Conservation (phyloP, 768 basidiomycete genomes). For the Tulasnella sp. region DNA sequence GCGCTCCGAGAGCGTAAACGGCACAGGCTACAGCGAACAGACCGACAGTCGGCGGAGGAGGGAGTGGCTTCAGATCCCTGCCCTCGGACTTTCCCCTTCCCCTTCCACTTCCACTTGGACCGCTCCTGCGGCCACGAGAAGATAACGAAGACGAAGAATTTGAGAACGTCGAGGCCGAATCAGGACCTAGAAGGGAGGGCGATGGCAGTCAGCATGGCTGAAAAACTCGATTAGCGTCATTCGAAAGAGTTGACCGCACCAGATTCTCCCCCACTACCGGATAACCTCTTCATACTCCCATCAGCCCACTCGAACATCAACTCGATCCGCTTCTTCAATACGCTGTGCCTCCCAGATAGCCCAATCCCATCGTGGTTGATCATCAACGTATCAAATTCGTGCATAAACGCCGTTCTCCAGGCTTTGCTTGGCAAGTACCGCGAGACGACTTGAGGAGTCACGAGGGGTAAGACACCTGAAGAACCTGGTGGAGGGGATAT, state of each 20-base stretch:
- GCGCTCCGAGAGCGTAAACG: slow-evolving; percentile 52
- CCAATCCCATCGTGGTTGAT: slow-evolving; percentile 3
- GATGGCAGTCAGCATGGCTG: too few relatives aligned
- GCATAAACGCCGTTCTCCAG: not conserved
- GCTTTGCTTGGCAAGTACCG: not conserved
- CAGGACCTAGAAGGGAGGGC: not conserved
- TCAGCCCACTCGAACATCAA: slow-evolving; percentile 12
- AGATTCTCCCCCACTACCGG: not conserved
- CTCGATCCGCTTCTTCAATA: slow-evolving; percentile 4
- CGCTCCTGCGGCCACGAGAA: not conserved
- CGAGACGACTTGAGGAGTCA: not conserved
- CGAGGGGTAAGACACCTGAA: not conserved
- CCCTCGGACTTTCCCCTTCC: not conserved
- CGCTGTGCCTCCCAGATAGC: not conserved
- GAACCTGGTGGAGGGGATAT: not conserved
- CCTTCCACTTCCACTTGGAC: not conserved
- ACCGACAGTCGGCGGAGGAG: slow-evolving; percentile 33
- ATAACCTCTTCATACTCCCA: not conserved
- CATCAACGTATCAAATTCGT: slow-evolving; percentile 10
- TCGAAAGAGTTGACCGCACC: too few relatives aligned
- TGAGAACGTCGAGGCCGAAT: not conserved
- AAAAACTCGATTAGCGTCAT: too few relatives aligned
- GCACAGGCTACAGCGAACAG: slow-evolving; percentile 56
- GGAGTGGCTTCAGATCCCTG: not conserved
- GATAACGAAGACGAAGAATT: not conserved